Conservation (phyloP, 164 flowering plant genomes). For the Magnolia kwangsiensis region DNA sequence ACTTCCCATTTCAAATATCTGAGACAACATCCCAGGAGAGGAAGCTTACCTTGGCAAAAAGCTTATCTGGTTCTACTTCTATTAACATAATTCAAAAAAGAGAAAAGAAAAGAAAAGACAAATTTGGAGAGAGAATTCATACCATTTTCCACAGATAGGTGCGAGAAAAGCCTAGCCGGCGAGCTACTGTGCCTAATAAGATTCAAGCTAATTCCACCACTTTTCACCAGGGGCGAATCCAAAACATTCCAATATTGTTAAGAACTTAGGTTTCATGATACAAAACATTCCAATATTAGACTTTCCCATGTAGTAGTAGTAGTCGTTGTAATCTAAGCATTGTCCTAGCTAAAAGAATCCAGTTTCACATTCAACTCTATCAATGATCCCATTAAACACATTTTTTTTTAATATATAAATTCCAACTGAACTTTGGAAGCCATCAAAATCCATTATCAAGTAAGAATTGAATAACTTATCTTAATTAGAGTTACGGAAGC, state of each 20-base stretch:
- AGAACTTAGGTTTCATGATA: too few relatives aligned
- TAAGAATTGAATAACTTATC: too few relatives aligned
- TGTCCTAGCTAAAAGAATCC: too few relatives aligned
- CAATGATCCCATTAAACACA: too few relatives aligned
- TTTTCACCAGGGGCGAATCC: slow-evolving; percentile 32
- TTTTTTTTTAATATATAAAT: too few relatives aligned
- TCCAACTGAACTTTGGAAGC: too few relatives aligned
- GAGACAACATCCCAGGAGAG: slow-evolving; percentile 42
- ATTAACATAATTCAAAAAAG: neutral
- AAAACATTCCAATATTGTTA: slow-evolving; percentile 18
- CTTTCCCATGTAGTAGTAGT: too few relatives aligned
- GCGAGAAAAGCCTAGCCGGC: slow-evolving; percentile 73
- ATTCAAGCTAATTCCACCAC: slow-evolving; percentile 32
- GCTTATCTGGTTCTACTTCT: slow-evolving; percentile 25
- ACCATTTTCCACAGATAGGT: slow-evolving; percentile 57
- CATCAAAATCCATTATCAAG: too few relatives aligned
- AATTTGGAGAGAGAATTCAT: slow-evolving; percentile 5
- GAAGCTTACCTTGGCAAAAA: slow-evolving; percentile 37
- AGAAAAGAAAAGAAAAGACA: neutral
- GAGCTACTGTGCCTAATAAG: slow-evolving; percentile 87
- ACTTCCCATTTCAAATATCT: slow-evolving; percentile 43
- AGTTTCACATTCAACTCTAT: too few relatives aligned
- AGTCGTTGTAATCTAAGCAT: too few relatives aligned
- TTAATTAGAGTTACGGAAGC: too few relatives aligned
- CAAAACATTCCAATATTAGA: too few relatives aligned